Evolutionary conservation across 352 stramenopile genomes (phyloP).

Genomic region (Peronosclerospora sorghi): DNA sequence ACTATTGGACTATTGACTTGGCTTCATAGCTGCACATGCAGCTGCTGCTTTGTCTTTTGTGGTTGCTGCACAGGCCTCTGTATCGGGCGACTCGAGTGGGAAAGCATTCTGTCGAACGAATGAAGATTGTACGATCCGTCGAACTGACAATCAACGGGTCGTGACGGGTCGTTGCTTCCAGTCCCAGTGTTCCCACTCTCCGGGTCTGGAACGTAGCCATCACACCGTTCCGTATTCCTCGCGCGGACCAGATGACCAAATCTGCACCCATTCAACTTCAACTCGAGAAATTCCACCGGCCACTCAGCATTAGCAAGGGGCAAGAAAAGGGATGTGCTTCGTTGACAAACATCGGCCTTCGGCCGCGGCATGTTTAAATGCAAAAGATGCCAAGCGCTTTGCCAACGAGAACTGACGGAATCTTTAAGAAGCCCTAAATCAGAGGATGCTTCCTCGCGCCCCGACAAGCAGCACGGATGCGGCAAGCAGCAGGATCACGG

Average conservation of each 20-base stretch:
- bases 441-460: constrained; percentile 5
- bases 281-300: too few relatives aligned
- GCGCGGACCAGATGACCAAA: too few relatives aligned
- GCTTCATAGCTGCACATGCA: not conserved
- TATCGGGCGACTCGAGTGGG: constrained; percentile 46
- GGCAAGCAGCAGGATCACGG: constrained; percentile 1
- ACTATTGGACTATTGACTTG: not conserved
- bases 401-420: constrained; percentile 63
- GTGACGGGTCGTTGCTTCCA: constrained; percentile 20
- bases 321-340: too few relatives aligned
- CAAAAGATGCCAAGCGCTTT: constrained; percentile 63
- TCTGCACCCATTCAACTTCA: too few relatives aligned
- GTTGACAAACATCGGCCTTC: too few relatives aligned
- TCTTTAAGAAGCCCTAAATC: constrained; percentile 36
- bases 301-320: too few relatives aligned
- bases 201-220: constrained; percentile 2
- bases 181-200: constrained; percentile 16
- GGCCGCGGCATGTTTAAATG: constrained; percentile 47
- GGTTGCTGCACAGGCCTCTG: constrained; percentile 25
- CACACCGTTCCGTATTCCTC: too few relatives aligned
- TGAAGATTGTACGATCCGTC: constrained; percentile 44
- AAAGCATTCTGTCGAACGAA: constrained; percentile 39
- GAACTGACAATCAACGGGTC: constrained; percentile 9
- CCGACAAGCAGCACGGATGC: not conserved
- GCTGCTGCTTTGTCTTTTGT: constrained; percentile 9